phyloP scores from a whole-genome alignment of 768 basidiomycete species.

The Auricularia heimuer region DNA sequence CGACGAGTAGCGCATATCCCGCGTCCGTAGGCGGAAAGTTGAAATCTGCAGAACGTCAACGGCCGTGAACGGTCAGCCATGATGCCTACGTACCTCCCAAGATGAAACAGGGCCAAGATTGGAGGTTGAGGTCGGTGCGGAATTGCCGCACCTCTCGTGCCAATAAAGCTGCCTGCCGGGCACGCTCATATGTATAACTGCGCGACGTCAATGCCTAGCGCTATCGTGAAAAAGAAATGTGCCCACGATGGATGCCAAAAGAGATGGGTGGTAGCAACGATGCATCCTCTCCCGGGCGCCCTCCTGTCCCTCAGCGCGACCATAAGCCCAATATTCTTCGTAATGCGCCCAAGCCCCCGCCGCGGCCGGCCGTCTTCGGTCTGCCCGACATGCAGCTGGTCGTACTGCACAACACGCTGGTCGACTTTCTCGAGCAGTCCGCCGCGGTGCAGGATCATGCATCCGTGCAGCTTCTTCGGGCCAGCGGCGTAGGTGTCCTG shows the following conservation, averaged over 20 bases:
- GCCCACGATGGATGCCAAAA: slow-evolving; percentile 89
- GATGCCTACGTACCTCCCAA: slow-evolving; percentile 56
- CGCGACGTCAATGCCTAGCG: slow-evolving; percentile 6
- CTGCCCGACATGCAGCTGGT: slow-evolving; percentile 43
- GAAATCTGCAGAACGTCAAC: slow-evolving; percentile 50
- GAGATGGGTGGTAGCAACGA: slow-evolving; percentile 83
- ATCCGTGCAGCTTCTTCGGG: slow-evolving; percentile 73
- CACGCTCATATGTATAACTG: slow-evolving; percentile 75
- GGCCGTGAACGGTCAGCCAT: background rate
- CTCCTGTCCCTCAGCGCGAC: slow-evolving; percentile 48
- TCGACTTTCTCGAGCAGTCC: slow-evolving; percentile 37
- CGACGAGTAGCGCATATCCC: slow-evolving; percentile 68
- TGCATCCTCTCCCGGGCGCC: slow-evolving; percentile 40
- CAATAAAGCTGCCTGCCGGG: slow-evolving; percentile 74
- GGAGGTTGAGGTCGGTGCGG: slow-evolving; percentile 32
- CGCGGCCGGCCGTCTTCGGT: slow-evolving; percentile 21
- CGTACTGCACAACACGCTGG: slow-evolving; percentile 52
- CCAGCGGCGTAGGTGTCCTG: slow-evolving; percentile 56
- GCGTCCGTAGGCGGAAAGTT: slow-evolving; percentile 80
- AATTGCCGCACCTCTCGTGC: slow-evolving; percentile 53
- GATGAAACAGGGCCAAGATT: slow-evolving; percentile 69
- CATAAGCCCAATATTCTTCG: slow-evolving; percentile 73
- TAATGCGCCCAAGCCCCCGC: slow-evolving; percentile 52
- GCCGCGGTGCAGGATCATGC: slow-evolving; percentile 66
- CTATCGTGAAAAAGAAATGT: background rate